Conservation (phyloP, 1,284 basidiomycete species). For the Fomitopsis palustris region DNA sequence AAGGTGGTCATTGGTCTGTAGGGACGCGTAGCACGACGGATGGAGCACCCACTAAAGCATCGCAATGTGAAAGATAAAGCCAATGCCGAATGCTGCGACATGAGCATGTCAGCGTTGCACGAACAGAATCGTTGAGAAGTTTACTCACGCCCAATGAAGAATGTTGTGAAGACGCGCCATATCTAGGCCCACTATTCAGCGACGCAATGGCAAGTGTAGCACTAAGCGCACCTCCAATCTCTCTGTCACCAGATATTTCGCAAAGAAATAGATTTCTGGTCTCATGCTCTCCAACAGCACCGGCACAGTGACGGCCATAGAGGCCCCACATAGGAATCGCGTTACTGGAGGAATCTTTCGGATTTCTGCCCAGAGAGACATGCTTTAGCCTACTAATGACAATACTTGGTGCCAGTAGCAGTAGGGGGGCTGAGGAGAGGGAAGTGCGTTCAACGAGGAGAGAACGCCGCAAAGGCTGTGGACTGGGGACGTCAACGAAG, state of each 20-base stretch:
- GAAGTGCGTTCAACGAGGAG: too few species aligned
- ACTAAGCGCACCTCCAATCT: slow-evolving; percentile 49
- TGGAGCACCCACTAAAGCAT: slow-evolving; percentile 63
- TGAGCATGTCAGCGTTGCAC: not conserved
- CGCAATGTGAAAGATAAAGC: slow-evolving; percentile 68
- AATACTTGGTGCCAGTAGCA: not conserved
- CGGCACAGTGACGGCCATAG: slow-evolving; percentile 60
- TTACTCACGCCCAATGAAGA: slow-evolving; percentile 71
- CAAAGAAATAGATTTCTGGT: slow-evolving; percentile 56
- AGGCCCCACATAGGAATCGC: slow-evolving; percentile 63
- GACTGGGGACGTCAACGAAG: too few species aligned
- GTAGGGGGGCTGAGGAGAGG: too few species aligned
- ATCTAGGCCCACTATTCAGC: slow-evolving; percentile 39
- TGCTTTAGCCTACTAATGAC: not conserved
- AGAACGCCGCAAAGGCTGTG: too few species aligned
- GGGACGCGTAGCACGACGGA: not conserved
- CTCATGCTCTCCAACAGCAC: slow-evolving; percentile 55
- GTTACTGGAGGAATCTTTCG: slow-evolving; percentile 86
- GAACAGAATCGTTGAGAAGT: not conserved
- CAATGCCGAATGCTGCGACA: slow-evolving; percentile 48
- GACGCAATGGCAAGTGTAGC: not conserved
- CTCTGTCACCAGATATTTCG: slow-evolving; percentile 42
- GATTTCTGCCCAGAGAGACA: slow-evolving; percentile 49
- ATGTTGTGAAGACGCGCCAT: slow-evolving; percentile 75
- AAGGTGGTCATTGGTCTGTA: not conserved